Conservation (phyloP, 345 rosid species). For the Arabis hirsuta region DNA sequence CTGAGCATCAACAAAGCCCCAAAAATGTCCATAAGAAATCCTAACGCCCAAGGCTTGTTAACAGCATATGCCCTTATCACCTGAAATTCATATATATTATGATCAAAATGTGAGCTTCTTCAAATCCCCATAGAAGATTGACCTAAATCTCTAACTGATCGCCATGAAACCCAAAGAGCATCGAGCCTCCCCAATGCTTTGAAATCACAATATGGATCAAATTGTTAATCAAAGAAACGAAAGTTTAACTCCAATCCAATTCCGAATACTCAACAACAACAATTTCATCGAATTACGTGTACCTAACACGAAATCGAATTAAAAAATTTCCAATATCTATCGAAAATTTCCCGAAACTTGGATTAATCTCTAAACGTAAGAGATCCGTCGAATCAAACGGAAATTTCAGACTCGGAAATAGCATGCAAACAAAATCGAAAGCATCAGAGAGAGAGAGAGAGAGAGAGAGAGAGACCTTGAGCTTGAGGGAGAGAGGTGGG, state of each 20-base stretch:
- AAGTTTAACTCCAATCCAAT: constrained; percentile 26
- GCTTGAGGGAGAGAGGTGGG: constrained; percentile 97
- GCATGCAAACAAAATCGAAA: constrained; percentile 27
- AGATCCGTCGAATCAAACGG: constrained; percentile 20
- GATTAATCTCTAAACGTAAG: neutral
- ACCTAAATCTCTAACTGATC: neutral
- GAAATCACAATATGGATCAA: constrained; percentile 18
- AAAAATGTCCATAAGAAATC: constrained; percentile 88
- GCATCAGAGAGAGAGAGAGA: neutral
- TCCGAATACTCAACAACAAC: neutral
- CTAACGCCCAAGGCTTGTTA: constrained; percentile 78
- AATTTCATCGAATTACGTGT: constrained; percentile 5
- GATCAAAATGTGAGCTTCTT: constrained; percentile 27
- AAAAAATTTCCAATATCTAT: neutral
- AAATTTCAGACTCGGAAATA: neutral
- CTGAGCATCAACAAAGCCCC: constrained; percentile 93
- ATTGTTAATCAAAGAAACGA: neutral
- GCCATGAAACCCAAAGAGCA: constrained; percentile 1
- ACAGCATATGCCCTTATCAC: constrained; percentile 80
- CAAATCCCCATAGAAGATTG: constrained; percentile 6
- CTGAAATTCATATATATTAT: constrained; percentile 41
- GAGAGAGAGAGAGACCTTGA: constrained; percentile 58
- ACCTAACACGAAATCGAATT: constrained; percentile 1
- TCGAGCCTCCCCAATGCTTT: constrained; percentile 3
- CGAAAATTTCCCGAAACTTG: neutral